These are phyloP conservation scores for Limonomyces culmigenus DNA, from an alignment of 1,284 basidiomycete genomes.

Conservation along the genomic window DNA sequence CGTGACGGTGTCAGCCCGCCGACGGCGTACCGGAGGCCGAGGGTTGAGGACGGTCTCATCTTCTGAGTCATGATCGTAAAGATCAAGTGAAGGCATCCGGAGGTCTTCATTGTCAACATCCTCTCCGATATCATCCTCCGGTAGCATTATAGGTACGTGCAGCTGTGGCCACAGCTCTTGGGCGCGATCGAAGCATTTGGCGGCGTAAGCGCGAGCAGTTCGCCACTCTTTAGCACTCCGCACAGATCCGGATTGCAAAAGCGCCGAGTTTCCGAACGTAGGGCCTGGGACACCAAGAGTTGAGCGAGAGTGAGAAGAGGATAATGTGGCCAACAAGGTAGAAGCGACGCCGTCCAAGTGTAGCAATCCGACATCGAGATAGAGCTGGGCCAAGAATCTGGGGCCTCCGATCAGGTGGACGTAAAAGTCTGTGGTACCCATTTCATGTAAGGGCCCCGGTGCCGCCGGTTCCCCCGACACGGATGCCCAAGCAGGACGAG, in stretches of 20 bases:
- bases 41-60: constrained; percentile 1
- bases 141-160: constrained; percentile 47
- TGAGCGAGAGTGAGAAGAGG: constrained; percentile 53
- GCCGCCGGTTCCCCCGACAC: constrained; percentile 5
- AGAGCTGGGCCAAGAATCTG: constrained; percentile 47
- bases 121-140: constrained; percentile 20
- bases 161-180: constrained; percentile 36
- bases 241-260: constrained; percentile 5
- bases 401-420: constrained; percentile 44
- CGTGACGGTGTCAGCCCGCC: constrained; percentile 7
- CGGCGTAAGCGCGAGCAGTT: constrained; percentile 28
- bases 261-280: constrained; percentile 11
- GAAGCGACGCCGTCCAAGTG: constrained; percentile 61
- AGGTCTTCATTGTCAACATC: constrained; percentile 30
- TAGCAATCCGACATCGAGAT: constrained; percentile 56
- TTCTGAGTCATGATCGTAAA: constrained; percentile 4
- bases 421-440: constrained; percentile 42
- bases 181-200: constrained; percentile 53
- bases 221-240: constrained; percentile 1
- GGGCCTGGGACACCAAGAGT: constrained; percentile 44
- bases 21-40: too few relatives aligned
- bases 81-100: constrained; percentile 5
- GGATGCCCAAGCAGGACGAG: constrained; percentile 7
- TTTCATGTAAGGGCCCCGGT: constrained; percentile 17
- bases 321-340: constrained; percentile 25